Evolutionary conservation across 768 basidiomycete genomes (phyloP), one percentile per base, ranked within the genome.

Genomic region (Hemileccinum impolitum): DNA sequence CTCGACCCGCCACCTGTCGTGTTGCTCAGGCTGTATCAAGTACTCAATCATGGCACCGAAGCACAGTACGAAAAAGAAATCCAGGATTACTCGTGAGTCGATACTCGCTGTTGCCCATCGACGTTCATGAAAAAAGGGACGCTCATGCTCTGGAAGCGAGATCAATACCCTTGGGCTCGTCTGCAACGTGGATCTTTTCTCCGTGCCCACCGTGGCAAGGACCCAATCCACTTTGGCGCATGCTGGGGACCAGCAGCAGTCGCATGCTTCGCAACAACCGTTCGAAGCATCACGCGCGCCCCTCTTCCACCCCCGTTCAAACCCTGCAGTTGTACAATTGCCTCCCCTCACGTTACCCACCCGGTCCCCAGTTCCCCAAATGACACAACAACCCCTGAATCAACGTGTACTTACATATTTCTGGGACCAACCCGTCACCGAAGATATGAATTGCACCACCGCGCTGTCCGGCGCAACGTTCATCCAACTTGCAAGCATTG

Each of bases 141-240:
- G 45, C 49, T 52, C 51, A 60, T 17, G 38, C 54, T 39, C 17
- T 43, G 50, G n/a, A 58, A 88, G 87, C 37, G 76, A 79, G 36
- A 65, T 85, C 39, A 78, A 83, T 47, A 72, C 72, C n/a, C 72
- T 80, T 26, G 89, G 88, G 2, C 72, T 89, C 12, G 63, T 91
- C 14, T 90, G 89, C 65, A 86, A 83, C 3, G 85, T 87, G 35
- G 89, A 90, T 66, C 72, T 91, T 15, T 87, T 87, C 53, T 84
- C 82, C 4, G 77, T 87, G 8, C 72, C 75, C 47, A 51, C 48
- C 28, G 31, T 56, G 54, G 36, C 42, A 11, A 57, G 56, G 18
- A 34, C 55, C 8, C 31, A 43, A 9, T 36, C 41, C 40, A 32
- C 39, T 23, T 30, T 48, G 25, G 37, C 28, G 8, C 54, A 47